A percentile compares a stretch with the other conserved stretches of the same genome.
Evolutionary conservation across 352 stramenopile species (phyloP).

Genomic region (Phytophthora vignae): DNA sequence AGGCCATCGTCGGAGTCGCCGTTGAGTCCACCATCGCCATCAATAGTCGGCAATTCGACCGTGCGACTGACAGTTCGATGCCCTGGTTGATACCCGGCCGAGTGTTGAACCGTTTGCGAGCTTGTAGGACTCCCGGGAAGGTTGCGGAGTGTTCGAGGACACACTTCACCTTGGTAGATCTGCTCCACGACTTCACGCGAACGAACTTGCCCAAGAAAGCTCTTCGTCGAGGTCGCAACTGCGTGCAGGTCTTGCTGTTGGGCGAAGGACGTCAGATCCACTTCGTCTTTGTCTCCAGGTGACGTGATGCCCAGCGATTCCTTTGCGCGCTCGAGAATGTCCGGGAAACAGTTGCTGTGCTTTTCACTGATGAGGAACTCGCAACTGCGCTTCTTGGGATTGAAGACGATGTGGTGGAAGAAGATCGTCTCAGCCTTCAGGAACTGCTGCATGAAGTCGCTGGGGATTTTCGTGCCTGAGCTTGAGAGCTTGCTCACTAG

Average conservation of each 20-base stretch:
- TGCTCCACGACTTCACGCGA: constrained; percentile 48
- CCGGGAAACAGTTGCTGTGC: constrained; percentile 57
- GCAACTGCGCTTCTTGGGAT: constrained; percentile 47
- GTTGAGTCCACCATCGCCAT: not conserved
- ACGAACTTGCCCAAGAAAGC: constrained; percentile 53
- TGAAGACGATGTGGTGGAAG: constrained; percentile 83
- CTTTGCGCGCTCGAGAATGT: constrained; percentile 54
- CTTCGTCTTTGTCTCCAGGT: constrained; percentile 4
- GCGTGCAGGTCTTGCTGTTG: constrained; percentile 44
- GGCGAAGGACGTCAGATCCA: constrained; percentile 20
- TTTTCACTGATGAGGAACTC: constrained; percentile 63
- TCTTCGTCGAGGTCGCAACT: constrained; percentile 32
- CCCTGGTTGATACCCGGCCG: not conserved
- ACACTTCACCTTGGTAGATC: constrained; percentile 58
- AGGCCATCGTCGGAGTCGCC: not conserved
- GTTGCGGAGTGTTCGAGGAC: constrained; percentile 44
- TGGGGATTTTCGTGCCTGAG: constrained; percentile 52
- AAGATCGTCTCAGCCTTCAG: constrained; percentile 77
- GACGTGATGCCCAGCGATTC: constrained; percentile 45
- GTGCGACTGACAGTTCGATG: not conserved
- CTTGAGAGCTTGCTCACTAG: constrained; percentile 70
- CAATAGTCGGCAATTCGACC: not conserved
- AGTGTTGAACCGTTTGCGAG: constrained; percentile 12
- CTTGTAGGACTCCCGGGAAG: constrained; percentile 15
- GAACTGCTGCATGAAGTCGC: constrained; percentile 63